These are phyloP conservation scores for Durotheca rogersii DNA, from an alignment of 495 filamentous ascomycete genomes.

Conservation along the genomic window DNA sequence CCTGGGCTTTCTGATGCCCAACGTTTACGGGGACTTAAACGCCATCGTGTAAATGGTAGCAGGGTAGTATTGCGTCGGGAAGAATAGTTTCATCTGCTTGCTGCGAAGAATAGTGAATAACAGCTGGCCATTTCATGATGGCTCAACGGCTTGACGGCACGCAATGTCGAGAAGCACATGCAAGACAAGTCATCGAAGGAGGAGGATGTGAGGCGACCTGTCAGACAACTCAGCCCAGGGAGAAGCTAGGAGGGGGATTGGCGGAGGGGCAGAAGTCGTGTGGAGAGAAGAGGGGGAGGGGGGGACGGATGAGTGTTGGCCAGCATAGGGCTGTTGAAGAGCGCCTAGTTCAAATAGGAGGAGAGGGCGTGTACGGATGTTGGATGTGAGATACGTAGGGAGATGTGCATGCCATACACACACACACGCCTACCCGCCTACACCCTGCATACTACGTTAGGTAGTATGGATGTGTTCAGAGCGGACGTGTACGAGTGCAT, in stretches of 20 bases:
- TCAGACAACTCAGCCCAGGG: conserved; percentile 12
- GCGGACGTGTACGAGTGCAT: no score
- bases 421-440: no score
- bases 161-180: conserved; percentile 27
- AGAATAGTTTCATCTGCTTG: conserved; percentile 23
- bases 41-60: conserved; percentile 17
- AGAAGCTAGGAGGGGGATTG: conserved; percentile 3
- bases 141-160: conserved; percentile 22
- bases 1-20: conserved; percentile 26
- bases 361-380: no score
- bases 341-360: no score
- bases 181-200: conserved; percentile 37
- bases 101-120: conserved; percentile 6
- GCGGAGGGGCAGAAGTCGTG: conserved; percentile 12
- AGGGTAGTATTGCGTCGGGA: conserved; percentile 32
- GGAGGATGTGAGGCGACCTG: conserved; percentile 29
- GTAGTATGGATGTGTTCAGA: no score
- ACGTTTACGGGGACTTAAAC: conserved; percentile 27
- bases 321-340: no score
- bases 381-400: no score
- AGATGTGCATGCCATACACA: no score
- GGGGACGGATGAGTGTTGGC: neutral
- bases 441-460: no score
- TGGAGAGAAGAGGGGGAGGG: conserved; percentile 1
- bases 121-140: conserved; percentile 26